These are phyloP conservation scores for Blastobotrys ciferrii DNA, from an alignment of 1,139 yeast species.

Conservation along the genomic window DNA sequence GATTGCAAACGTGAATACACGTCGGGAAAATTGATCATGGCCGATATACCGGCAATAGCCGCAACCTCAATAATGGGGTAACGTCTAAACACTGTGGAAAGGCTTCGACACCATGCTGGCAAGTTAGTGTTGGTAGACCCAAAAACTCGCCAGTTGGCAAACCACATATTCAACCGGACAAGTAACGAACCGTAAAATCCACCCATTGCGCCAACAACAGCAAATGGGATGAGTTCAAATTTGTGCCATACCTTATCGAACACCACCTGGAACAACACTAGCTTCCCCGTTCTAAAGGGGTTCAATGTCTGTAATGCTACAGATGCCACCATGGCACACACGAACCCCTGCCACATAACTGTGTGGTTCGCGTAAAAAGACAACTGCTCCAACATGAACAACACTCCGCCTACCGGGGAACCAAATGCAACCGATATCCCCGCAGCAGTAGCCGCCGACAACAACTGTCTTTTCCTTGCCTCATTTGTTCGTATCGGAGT, in stretches of 20 bases:
- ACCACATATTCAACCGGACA: constrained; percentile 47
- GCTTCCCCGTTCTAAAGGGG: constrained; percentile 57
- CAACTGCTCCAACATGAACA: constrained; percentile 76
- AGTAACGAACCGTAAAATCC: constrained; percentile 63
- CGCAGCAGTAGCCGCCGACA: constrained; percentile 87
- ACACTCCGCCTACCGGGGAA: constrained; percentile 92
- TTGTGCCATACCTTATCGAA: constrained; percentile 73
- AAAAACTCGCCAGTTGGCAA: constrained; percentile 40
- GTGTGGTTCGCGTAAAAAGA: constrained; percentile 61
- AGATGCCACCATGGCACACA: constrained; percentile 73
- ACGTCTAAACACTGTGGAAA: background rate
- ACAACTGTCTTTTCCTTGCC: constrained; percentile 48
- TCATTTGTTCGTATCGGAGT: constrained; percentile 34
- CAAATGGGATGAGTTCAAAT: constrained; percentile 67
- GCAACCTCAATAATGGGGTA: constrained; percentile 48
- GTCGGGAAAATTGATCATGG: constrained; percentile 55
- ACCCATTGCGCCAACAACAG: constrained; percentile 63
- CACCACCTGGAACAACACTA: constrained; percentile 61
- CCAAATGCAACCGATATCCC: constrained; percentile 94
- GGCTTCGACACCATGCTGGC: background rate
- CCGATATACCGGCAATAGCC: constrained; percentile 49
- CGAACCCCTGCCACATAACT: constrained; percentile 79
- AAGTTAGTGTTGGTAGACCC: background rate
- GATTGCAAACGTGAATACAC: constrained; percentile 56
- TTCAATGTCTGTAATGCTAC: constrained; percentile 59